Evolutionary conservation across 345 rosid genomes (phyloP), one percentile per base, ranked within the genome.

Genomic region (Corchorus olitorius): DNA sequence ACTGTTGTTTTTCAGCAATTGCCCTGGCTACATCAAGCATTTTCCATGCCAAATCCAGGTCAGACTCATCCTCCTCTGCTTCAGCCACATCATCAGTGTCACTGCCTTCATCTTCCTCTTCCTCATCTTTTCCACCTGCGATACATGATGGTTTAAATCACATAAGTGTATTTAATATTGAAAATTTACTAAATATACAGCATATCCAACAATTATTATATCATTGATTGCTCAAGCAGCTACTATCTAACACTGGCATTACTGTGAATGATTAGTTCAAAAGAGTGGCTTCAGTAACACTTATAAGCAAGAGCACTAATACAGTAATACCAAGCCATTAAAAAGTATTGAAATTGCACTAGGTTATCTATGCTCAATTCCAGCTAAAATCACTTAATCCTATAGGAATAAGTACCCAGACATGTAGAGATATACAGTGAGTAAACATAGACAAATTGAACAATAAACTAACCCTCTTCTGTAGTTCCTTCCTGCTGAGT

Each of bases 31-130:
- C 85, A 83, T 91, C 99, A 16, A 96, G 87, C 94, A 93, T 89
- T 84, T 96, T 93, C 98, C 97, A 93, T 8, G 99, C 93, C 88
- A 88, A 90, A 83, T 93, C 98, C 83, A 92, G 86, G 79, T 93
- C 98, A 78, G 93, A 86, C 56, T 93, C 98, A 71, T 96, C 99
- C 80, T 96, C 99, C 74, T 92, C 97, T 27, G 84, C 94, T 63
- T 86, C 95, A 72, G 91, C 91, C 62, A 78, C 67, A 37, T 86
- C 88, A 78, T 92, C 91, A 65, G 76, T 89, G 27, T 91, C 97
- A n/a, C 84, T 80, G 52, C 66, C 86, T 49, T 83, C 89, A 71
- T 79, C 88, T 68, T 80, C 89, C 63, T 85, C 93, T 79, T 82
- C 90, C 76, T 76, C 81, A 16, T 83, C 94, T 72, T 83, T 85